Base-by-base conservation (phyloP, 2,329 filamentous ascomycete species). In the Colletotrichum tropicicola region DNA sequence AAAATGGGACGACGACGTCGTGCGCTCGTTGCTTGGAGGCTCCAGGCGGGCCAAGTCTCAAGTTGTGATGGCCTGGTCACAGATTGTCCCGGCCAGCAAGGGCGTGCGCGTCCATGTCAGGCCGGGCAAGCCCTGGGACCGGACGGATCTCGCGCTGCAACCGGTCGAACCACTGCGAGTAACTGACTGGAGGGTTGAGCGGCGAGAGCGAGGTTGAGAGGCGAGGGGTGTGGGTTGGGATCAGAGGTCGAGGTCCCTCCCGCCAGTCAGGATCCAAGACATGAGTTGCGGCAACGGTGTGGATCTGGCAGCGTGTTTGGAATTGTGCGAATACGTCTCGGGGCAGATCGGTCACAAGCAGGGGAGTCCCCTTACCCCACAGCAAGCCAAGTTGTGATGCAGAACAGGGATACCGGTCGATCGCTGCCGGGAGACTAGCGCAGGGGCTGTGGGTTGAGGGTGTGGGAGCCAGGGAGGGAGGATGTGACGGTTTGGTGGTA, bases 1-100 rank as follows among this genome's bases (percentile, higher is more conserved):
- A 57, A 60, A 65, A 65, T 62, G 61, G 61, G 57, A 65, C 61
- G 61, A 65, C 57, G 61, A 56, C 43, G 61, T 61, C 57, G 57
- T 65, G 57, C 44, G 61, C 44, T 61, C 35, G 49, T 51, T 54
- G 61, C 61, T 65, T 65, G 57, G 61, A 65, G 61, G 47, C 28
- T 61, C 56, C 49, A 55, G 57, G 61, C 41, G 61, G 37, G 49
- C 35, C 57, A 56, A 65, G 61, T 65, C 61, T 65, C 61, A 61
- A 61, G 61, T 56, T 61, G 61, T 61, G 61, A 65, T 61, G 61
- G 43, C 61, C 49, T 65, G 57, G 61, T 65, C 61, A 51, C 57
- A 65, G 61, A 61, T 56, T 61, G 57, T 45, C 43, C 61, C 61
- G 49, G 27, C 21, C 49, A 49, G 47, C 61, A 37, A 55, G 61